phyloP scores from a whole-genome alignment of 768 basidiomycete genomes.

The Epithele typhae region DNA sequence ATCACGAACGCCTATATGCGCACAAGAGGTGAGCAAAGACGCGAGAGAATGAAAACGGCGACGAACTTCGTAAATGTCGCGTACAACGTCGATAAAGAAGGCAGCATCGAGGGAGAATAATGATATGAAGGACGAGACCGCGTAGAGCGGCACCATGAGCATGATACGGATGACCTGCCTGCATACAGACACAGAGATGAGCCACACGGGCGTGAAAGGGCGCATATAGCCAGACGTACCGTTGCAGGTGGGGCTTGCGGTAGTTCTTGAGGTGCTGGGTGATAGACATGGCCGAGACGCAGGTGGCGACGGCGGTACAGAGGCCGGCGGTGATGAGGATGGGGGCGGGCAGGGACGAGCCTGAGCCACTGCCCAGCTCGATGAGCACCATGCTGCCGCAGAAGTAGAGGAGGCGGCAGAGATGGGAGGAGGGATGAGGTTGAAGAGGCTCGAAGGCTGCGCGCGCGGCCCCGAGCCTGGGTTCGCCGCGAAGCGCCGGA shows the following conservation, averaged over 20 bases:
- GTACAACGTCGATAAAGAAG: conserved; percentile 91
- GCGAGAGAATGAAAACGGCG: background rate
- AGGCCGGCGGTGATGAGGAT: conserved; percentile 62
- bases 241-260: conserved; percentile 72
- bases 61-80: conserved; percentile 93
- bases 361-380: conserved; percentile 40
- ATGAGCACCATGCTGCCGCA: conserved; percentile 1
- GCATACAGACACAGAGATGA: too few species aligned
- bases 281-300: conserved; percentile 71
- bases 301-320: conserved; percentile 64
- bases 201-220: background rate
- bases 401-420: too few species aligned
- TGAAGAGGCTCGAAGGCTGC: too few species aligned
- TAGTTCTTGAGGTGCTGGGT: conserved; percentile 83
- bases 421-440: too few species aligned
- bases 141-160: conserved; percentile 96
- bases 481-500: too few species aligned
- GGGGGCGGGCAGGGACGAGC: conserved; percentile 40
- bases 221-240: conserved; percentile 50
- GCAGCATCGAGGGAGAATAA: conserved; percentile 92
- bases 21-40: too few species aligned
- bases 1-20: conserved; percentile 79
- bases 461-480: too few species aligned
- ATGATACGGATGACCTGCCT: conserved; percentile 95
- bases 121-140: conserved; percentile 85